Evolutionary conservation across 2,329 filamentous ascomycete genomes (phyloP).

Genomic region (Pseudocercospora fuligena): DNA sequence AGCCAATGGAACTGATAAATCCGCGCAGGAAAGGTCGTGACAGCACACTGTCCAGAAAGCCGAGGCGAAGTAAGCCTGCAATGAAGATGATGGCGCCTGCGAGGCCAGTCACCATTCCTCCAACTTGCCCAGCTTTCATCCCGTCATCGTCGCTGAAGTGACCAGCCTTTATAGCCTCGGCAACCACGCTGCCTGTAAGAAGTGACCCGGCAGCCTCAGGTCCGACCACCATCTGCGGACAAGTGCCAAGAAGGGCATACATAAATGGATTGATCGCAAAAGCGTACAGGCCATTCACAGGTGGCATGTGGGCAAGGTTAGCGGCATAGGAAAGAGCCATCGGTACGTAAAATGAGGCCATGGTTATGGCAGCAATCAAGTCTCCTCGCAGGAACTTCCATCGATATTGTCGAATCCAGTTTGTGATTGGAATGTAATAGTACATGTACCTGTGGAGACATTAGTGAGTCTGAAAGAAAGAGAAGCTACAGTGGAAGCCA

Average conservation of each 20-base stretch:
- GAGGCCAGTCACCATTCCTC: conserved; percentile 85
- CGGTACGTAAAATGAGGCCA: conserved; percentile 97
- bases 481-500: background rate
- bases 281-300: conserved; percentile 90
- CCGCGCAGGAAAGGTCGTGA: conserved; percentile 90
- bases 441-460: conserved; percentile 72
- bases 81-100: conserved; percentile 87
- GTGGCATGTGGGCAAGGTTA: conserved; percentile 89
- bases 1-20: conserved; percentile 96
- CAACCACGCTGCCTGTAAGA: conserved; percentile 84
- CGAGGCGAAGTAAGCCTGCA: conserved; percentile 81
- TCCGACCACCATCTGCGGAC: conserved; percentile 90
- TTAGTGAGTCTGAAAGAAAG: conserved; percentile 24
- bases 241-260: conserved; percentile 89
- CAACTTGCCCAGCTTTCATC: conserved; percentile 77
- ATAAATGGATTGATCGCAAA: conserved; percentile 92
- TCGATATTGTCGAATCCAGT: conserved; percentile 88
- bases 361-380: conserved; percentile 84
- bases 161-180: conserved; percentile 73
- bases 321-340: conserved; percentile 93
- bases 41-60: conserved; percentile 92
- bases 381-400: conserved; percentile 84
- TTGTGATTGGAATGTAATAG: conserved; percentile 91
- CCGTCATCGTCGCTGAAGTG: conserved; percentile 68
- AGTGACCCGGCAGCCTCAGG: conserved; percentile 93